phyloP scores from a whole-genome alignment of 169 alveolate species.

The Perkinsus marinus region DNA sequence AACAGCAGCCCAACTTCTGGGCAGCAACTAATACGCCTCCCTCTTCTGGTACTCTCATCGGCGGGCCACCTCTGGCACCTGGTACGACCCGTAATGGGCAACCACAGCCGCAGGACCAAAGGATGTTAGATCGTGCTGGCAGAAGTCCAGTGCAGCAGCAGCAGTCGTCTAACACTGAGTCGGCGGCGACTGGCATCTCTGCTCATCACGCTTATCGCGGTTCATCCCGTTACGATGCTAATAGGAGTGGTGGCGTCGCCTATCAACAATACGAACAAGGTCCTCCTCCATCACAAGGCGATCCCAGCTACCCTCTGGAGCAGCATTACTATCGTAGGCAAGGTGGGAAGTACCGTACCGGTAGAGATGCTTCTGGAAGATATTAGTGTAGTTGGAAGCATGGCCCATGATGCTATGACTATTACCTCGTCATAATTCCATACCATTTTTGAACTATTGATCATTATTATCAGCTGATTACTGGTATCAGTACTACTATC shows the following conservation, averaged over 20 bases:
- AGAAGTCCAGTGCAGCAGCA: neutral
- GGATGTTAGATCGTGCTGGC: neutral
- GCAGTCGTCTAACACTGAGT: neutral
- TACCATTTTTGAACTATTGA: neutral
- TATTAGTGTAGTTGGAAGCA: neutral
- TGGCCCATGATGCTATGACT: too few species aligned
- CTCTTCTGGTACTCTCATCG: neutral
- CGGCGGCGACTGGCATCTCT: neutral
- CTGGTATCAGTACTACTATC: too few species aligned
- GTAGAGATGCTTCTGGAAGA: neutral
- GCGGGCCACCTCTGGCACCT: neutral
- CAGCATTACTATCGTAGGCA: neutral
- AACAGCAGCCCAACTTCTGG: too few species aligned
- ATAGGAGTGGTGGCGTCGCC: too few species aligned
- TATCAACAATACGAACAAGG: neutral
- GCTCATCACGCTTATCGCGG: neutral
- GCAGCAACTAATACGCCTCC: neutral
- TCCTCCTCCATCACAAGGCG: neutral
- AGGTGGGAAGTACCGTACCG: neutral
- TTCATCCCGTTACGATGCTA: neutral
- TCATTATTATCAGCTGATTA: neutral
- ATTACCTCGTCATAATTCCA: neutral
- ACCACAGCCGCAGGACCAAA: neutral
- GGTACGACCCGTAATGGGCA: neutral
- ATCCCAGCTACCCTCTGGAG: neutral